These are phyloP conservation scores for Boletus subparvulus DNA, from an alignment of 768 basidiomycete genomes.

Conservation along the genomic window DNA sequence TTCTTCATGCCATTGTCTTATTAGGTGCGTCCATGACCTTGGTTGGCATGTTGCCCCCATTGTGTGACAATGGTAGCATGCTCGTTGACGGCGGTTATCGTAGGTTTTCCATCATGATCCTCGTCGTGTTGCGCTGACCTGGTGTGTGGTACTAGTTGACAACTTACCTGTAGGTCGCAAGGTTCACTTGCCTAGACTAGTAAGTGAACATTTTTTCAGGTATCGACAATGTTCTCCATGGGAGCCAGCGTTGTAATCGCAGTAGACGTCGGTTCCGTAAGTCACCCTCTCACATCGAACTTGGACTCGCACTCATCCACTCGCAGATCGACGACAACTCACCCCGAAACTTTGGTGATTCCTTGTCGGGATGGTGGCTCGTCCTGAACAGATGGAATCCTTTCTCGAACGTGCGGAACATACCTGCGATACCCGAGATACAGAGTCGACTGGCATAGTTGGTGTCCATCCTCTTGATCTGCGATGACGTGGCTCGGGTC, in stretches of 20 bases:
- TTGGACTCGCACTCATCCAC: not conserved
- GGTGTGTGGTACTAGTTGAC: conserved; percentile 54
- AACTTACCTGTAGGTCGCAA: conserved; percentile 71
- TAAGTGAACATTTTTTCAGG: conserved; percentile 44
- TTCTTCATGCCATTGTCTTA: conserved; percentile 6
- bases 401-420: conserved; percentile 70
- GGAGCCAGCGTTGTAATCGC: conserved; percentile 91
- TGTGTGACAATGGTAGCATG: conserved; percentile 93
- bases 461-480: conserved; percentile 31
- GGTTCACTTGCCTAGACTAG: not conserved
- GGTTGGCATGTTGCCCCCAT: conserved; percentile 89
- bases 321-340: conserved; percentile 84
- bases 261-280: conserved; percentile 86
- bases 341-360: conserved; percentile 91
- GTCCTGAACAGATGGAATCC: conserved; percentile 92
- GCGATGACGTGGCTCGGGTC: not conserved
- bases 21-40: conserved; percentile 95
- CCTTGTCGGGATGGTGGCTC: conserved; percentile 95
- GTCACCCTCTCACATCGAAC: conserved; percentile 25
- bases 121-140: conserved; percentile 11
- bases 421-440: conserved; percentile 91
- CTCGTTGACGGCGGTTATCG: conserved; percentile 89
- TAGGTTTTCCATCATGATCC: conserved; percentile 38
- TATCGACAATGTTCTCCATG: conserved; percentile 88
- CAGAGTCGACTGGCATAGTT: conserved; percentile 95